phyloP scores from a whole-genome alignment of 345 rosid species.

The Ailanthus altissimus region DNA sequence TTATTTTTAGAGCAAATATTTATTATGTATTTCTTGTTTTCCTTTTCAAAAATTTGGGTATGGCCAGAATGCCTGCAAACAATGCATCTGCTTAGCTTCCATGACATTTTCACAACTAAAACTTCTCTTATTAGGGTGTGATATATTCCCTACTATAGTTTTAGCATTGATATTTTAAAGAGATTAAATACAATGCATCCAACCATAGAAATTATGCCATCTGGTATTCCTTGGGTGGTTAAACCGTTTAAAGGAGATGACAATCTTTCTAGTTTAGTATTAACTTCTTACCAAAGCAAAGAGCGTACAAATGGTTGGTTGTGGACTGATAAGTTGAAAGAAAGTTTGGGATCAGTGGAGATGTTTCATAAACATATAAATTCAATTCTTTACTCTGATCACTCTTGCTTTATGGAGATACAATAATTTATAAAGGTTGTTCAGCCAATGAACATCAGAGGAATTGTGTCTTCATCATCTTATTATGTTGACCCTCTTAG shows the following conservation, averaged over 20 bases:
- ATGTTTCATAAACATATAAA: conserved; percentile 50
- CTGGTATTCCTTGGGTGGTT: conserved; percentile 77
- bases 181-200: conserved; percentile 60
- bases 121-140: conserved; percentile 74
- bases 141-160: conserved; percentile 84
- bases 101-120: conserved; percentile 67
- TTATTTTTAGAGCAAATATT: not conserved
- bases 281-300: conserved; percentile 34
- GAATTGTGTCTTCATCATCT: conserved; percentile 68
- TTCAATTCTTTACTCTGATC: conserved; percentile 72
- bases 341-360: conserved; percentile 33
- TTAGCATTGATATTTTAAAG: conserved; percentile 66
- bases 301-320: conserved; percentile 19
- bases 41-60: conserved; percentile 68
- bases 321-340: conserved; percentile 17
- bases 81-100: conserved; percentile 73
- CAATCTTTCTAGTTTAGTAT: conserved; percentile 45
- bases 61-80: conserved; percentile 90
- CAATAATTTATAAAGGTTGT: conserved; percentile 63
- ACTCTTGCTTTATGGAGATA: conserved; percentile 71
- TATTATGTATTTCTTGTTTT: conserved; percentile 18
- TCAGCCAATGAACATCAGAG: conserved; percentile 60
- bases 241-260: conserved; percentile 41
- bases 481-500: conserved; percentile 66
- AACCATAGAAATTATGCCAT: conserved; percentile 84